Conservation (phyloP, 306 rosid genomes). For the Malus sieversii region DNA sequence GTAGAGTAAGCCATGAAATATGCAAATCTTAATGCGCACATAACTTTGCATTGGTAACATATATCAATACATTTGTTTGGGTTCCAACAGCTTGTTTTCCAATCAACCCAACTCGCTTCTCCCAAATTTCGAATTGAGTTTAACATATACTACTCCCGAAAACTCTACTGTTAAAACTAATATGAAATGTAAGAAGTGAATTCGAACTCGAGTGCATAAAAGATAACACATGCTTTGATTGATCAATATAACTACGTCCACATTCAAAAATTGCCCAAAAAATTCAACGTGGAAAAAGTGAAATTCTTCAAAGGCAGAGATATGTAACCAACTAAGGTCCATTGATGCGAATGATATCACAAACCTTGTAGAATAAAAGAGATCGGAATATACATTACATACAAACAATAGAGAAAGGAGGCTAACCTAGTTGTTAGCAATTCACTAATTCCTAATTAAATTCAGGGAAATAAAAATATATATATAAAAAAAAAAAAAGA, state of each 20-base stretch:
- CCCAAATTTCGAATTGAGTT: background rate
- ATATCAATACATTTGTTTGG: background rate
- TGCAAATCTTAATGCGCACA: background rate
- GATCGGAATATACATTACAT: slow-evolving; percentile 40
- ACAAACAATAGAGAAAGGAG: slow-evolving; percentile 14
- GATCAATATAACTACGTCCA: background rate
- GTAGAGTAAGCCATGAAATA: background rate
- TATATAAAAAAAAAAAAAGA: too few relatives aligned
- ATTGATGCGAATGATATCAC: slow-evolving; percentile 35
- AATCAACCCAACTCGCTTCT: background rate
- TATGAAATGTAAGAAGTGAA: background rate
- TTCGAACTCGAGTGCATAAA: background rate
- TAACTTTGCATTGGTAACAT: background rate
- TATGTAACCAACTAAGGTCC: slow-evolving; percentile 17
- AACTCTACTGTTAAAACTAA: too few relatives aligned
- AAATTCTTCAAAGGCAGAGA: background rate
- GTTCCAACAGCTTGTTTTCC: background rate
- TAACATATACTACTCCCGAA: too few relatives aligned
- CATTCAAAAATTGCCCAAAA: too few relatives aligned
- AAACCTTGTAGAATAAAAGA: slow-evolving; percentile 26
- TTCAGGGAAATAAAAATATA: too few relatives aligned
- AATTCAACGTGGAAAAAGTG: background rate
- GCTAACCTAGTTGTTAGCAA: slow-evolving; percentile 53
- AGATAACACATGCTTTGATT: background rate
- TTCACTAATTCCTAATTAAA: slow-evolving; percentile 42